phyloP scores from a whole-genome alignment of 495 filamentous ascomycete species.

The Daldinia childiae region DNA sequence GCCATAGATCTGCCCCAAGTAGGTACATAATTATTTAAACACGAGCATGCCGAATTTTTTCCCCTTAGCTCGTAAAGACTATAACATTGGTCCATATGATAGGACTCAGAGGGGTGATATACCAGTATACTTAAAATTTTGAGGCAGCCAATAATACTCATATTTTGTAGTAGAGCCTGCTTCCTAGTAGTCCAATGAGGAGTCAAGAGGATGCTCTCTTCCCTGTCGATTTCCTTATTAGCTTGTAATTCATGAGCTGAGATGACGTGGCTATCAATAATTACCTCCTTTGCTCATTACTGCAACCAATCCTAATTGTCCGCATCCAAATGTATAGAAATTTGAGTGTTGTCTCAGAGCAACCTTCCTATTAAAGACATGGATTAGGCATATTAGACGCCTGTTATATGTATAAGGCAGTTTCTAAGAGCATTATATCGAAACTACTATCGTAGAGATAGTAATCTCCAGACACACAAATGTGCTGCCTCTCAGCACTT shows the following conservation, averaged over 20 bases:
- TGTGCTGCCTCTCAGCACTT: not conserved
- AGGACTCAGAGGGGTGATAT: not conserved
- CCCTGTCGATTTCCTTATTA: not conserved
- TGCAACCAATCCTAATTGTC: not conserved
- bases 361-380: not conserved
- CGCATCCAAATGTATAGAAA: not conserved
- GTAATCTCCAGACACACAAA: not conserved
- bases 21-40: not conserved
- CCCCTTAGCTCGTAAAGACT: not conserved
- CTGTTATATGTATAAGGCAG: not conserved
- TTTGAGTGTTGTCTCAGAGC: not conserved
- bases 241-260: not conserved
- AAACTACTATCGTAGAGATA: not conserved
- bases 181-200: not conserved
- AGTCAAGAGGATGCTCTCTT: not conserved
- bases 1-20: not conserved
- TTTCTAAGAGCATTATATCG: not conserved
- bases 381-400: not conserved
- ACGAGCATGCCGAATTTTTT: not conserved
- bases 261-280: not conserved
- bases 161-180: not conserved
- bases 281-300: not conserved
- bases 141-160: not conserved
- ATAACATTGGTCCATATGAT: not conserved
- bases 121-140: not conserved